Conservation (phyloP, 2,329 filamentous ascomycete species). For the Fusarium drepaniforme region DNA sequence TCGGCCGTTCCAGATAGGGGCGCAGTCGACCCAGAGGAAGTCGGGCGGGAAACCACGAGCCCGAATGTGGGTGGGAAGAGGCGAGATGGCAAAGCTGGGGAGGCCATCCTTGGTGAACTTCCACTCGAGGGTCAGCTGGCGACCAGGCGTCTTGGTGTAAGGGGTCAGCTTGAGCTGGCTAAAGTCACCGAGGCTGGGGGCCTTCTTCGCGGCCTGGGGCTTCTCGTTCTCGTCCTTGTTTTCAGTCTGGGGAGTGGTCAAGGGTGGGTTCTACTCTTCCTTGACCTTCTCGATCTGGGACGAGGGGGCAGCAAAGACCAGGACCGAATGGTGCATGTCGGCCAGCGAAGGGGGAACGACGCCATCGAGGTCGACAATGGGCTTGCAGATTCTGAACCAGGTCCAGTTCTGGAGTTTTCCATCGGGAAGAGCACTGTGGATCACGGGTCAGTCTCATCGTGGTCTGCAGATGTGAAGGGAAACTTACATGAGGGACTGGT, state of each 20-base stretch:
- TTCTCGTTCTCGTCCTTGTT: background rate
- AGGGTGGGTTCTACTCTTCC: slow-evolving; percentile 37
- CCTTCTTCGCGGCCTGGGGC: background rate
- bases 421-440: background rate
- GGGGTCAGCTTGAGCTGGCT: slow-evolving; percentile 17
- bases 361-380: slow-evolving; percentile 14
- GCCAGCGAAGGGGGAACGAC: slow-evolving; percentile 12
- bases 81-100: slow-evolving; percentile 35
- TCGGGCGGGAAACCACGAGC: slow-evolving; percentile 19
- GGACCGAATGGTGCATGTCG: slow-evolving; percentile 17
- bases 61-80: slow-evolving; percentile 15
- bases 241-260: slow-evolving; percentile 9
- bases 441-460: background rate
- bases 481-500: slow-evolving; percentile 38
- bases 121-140: slow-evolving; percentile 28
- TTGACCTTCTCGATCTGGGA: slow-evolving; percentile 29
- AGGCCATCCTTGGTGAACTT: slow-evolving; percentile 40
- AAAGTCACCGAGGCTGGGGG: slow-evolving; percentile 24
- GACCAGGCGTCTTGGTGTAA: slow-evolving; percentile 2
- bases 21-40: slow-evolving; percentile 33
- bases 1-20: slow-evolving; percentile 4
- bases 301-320: slow-evolving; percentile 38
- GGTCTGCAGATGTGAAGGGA: background rate
- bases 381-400: slow-evolving; percentile 43
- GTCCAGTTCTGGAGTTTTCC: slow-evolving; percentile 27